phyloP scores from a whole-genome alignment of 2,329 filamentous ascomycete genomes.

The Xylariaceae sp. region DNA sequence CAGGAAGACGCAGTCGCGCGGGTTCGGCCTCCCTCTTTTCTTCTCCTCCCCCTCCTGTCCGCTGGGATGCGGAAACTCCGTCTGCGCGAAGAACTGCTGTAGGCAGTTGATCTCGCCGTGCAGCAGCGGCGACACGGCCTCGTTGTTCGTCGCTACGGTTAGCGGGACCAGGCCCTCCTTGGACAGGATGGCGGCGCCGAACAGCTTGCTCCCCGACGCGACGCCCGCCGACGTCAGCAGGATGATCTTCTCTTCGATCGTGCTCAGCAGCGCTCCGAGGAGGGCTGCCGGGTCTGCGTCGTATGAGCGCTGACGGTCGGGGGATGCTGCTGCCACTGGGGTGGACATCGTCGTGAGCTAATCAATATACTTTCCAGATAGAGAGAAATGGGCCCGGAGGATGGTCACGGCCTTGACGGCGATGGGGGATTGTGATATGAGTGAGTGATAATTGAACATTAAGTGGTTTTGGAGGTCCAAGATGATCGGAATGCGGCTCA shows the following conservation, averaged over 20 bases:
- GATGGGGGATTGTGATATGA: too few relatives aligned
- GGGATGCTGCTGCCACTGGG: neutral
- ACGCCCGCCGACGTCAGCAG: slow-evolving; percentile 47
- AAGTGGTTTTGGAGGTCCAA: neutral
- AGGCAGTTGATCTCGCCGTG: slow-evolving; percentile 59
- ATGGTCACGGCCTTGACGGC: too few relatives aligned
- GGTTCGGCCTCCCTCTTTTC: slow-evolving; percentile 30
- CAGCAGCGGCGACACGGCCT: slow-evolving; percentile 47
- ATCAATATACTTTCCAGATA: too few relatives aligned
- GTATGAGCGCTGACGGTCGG: slow-evolving; percentile 7
- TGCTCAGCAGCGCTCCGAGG: slow-evolving; percentile 36
- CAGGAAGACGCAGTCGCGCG: slow-evolving; percentile 50
- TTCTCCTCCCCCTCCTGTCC: too few relatives aligned
- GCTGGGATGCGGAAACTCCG: slow-evolving; percentile 27
- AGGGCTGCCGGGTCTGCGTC: slow-evolving; percentile 29
- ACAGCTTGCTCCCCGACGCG: slow-evolving; percentile 49
- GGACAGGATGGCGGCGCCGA: slow-evolving; percentile 50
- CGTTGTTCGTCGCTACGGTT: slow-evolving; percentile 52
- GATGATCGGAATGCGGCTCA: too few relatives aligned
- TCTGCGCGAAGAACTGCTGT: slow-evolving; percentile 46
- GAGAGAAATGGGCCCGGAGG: too few relatives aligned
- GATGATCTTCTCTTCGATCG: slow-evolving; percentile 43
- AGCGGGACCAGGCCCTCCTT: slow-evolving; percentile 36
- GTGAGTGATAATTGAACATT: neutral
- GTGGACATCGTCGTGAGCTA: neutral